Evolutionary conservation across 805 yeast genomes (phyloP).

Genomic region (Tetrapisispora fleetii): DNA sequence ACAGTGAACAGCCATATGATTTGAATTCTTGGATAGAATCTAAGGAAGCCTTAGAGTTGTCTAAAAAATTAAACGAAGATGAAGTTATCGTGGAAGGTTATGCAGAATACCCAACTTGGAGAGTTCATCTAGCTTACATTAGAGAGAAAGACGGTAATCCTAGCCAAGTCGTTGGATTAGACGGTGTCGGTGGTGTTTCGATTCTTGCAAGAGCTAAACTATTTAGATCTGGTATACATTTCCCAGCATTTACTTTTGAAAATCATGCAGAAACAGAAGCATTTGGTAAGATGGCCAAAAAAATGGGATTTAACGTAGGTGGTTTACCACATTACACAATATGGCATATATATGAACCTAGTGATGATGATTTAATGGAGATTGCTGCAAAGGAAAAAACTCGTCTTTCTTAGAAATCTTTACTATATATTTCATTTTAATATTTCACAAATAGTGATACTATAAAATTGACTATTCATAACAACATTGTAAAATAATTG

Average conservation of each 20-base stretch:
- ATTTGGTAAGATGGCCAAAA: constrained; percentile 4
- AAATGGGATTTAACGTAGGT: constrained; percentile 72
- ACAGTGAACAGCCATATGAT: constrained; percentile 77
- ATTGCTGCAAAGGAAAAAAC: constrained; percentile 62
- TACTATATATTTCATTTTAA: background rate
- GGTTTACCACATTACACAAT: constrained; percentile 85
- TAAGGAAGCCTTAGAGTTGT: constrained; percentile 71
- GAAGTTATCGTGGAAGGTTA: constrained; percentile 96
- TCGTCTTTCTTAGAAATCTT: constrained; percentile 25
- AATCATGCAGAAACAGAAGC: constrained; percentile 93
- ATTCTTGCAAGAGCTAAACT: constrained; percentile 80
- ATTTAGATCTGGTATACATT: constrained; percentile 80
- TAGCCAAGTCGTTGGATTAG: constrained; percentile 83
- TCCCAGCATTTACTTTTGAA: constrained; percentile 93
- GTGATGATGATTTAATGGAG: constrained; percentile 68
- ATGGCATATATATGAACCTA: constrained; percentile 88
- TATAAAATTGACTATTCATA: background rate
- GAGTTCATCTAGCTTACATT: constrained; percentile 91
- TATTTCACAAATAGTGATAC: background rate
- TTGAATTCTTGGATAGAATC: constrained; percentile 80
- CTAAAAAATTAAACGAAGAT: constrained; percentile 74
- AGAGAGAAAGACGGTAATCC: constrained; percentile 94
- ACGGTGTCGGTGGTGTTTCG: constrained; percentile 97
- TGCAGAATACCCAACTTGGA: constrained; percentile 95
- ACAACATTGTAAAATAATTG: too few species aligned